Base-by-base conservation (phyloP, 768 basidiomycete genomes). In the Boletus reticulatus region DNA sequence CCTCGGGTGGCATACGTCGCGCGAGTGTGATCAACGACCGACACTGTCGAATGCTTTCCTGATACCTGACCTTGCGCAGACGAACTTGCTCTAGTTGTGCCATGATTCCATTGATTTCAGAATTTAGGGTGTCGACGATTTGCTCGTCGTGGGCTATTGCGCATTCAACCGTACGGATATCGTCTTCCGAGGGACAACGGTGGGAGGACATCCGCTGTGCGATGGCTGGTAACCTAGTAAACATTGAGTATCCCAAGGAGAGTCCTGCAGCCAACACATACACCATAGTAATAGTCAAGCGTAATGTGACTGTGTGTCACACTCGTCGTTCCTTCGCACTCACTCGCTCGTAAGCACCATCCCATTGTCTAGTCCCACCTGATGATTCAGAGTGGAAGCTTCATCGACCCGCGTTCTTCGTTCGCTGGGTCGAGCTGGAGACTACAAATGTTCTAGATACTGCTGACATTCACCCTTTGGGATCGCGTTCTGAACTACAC, bases 311-410 rank as follows among this genome's bases (percentile, higher is more conserved):
- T 31, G 34, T 31, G 22, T 49, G 57, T 60, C 58, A 65, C 64
- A 14, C 48, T 17, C 6, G 27, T 47, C 22, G 22, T 34, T 49
- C 29, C 38, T 43, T 52, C 13, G 16, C 48, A 43, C 38, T 31
- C 37, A 2, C 48, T 22, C 11, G 17, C 17, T 39, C 31, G 70
- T 74, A 39, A 70, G 68, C 54, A 51, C 57, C 22, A 11, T 48
- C 61, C 48, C 53, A 9, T 9, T 34, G 48, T 41, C 36, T 38
- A 2, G 39, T 57, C 36, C 36, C 20, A 62, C 32, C 69, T 71
- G 91, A 93, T 92, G 89, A 93, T 83, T 88, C 86, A 89, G 91
- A 93, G 91, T 93, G 91, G 91, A 90, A 85, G 76, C 91, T 87
- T 74, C 71, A 88, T 82, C 76, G 79, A 92, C 83, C 88, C 79